A percentile compares a stretch with the other conserved stretches of the same genome.
Evolutionary conservation across 345 rosid genomes (phyloP).

Genomic region (Lumnitzera littorea): DNA sequence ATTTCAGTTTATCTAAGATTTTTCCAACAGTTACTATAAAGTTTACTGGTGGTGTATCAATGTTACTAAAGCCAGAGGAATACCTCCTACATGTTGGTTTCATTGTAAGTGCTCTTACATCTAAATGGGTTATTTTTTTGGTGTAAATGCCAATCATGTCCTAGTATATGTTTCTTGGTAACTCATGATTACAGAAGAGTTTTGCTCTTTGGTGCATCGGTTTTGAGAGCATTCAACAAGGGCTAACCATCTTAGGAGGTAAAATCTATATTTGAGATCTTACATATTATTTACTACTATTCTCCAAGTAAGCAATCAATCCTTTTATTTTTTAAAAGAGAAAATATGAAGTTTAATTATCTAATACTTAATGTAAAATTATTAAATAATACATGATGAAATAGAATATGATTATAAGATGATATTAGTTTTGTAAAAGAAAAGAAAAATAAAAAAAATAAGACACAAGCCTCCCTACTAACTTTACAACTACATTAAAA

Average conservation of each 20-base stretch:
- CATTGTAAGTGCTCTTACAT: conserved; percentile 36
- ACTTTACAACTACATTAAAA: too few relatives aligned
- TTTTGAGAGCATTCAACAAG: conserved; percentile 46
- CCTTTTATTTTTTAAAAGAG: too few relatives aligned
- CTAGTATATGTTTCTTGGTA: neutral
- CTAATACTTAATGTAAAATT: too few relatives aligned
- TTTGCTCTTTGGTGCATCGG: conserved; percentile 85
- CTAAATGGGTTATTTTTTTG: neutral
- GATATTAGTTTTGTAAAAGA: too few relatives aligned
- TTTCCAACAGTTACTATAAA: conserved; percentile 74
- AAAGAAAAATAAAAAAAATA: too few relatives aligned
- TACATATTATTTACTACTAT: neutral
- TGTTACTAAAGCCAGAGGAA: conserved; percentile 69
- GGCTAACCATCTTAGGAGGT: conserved; percentile 89
- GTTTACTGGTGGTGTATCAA: conserved; percentile 75
- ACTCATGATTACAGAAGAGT: conserved; percentile 39
- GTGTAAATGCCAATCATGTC: neutral
- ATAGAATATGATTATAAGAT: too few relatives aligned
- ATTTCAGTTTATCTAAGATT: conserved; percentile 38
- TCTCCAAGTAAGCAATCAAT: too few relatives aligned
- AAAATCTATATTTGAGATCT: neutral
- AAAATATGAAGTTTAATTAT: too few relatives aligned
- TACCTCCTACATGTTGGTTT: conserved; percentile 63
- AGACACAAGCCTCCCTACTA: too few relatives aligned
- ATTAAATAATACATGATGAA: too few relatives aligned